A percentile compares a stretch with the other conserved stretches of the same genome.
These are phyloP conservation scores for Claviceps africana DNA, from an alignment of 2,329 filamentous ascomycete species.

Conservation along the genomic window DNA sequence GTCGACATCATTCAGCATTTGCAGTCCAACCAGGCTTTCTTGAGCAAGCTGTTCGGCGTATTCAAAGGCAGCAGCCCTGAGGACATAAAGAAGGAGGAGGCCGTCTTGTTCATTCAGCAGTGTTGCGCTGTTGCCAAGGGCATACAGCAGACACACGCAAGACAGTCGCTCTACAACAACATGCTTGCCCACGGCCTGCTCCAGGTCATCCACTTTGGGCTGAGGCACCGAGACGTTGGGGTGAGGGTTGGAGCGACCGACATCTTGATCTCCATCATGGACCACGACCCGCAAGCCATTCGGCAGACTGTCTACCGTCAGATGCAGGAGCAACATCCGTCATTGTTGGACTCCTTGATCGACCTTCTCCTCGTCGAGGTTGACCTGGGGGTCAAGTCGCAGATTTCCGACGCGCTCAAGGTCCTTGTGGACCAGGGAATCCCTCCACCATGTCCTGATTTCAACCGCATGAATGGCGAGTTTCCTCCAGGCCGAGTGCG, in stretches of 20 bases:
- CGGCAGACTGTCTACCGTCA: constrained; percentile 86
- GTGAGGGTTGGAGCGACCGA: constrained; percentile 89
- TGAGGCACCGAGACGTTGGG: constrained; percentile 69
- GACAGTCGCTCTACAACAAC: constrained; percentile 75
- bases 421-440: constrained; percentile 67
- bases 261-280: constrained; percentile 83
- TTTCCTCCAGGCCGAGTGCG: constrained; percentile 50
- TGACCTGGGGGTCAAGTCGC: constrained; percentile 87
- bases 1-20: constrained; percentile 94
- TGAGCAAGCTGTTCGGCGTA: constrained; percentile 77
- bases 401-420: constrained; percentile 90
- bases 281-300: constrained; percentile 91
- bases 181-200: constrained; percentile 81
- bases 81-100: constrained; percentile 72
- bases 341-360: constrained; percentile 82
- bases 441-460: constrained; percentile 34
- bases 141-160: constrained; percentile 67
- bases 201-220: constrained; percentile 78
- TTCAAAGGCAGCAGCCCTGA: constrained; percentile 55
- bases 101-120: constrained; percentile 91
- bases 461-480: constrained; percentile 53
- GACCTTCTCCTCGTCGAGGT: constrained; percentile 82
- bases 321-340: constrained; percentile 71
- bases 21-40: constrained; percentile 64
- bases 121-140: constrained; percentile 92